A percentile compares a stretch with the other conserved stretches of the same genome.
Evolutionary conservation across 2,329 filamentous ascomycete genomes (phyloP).

Genomic region (Mycosphaerella arachidis): DNA sequence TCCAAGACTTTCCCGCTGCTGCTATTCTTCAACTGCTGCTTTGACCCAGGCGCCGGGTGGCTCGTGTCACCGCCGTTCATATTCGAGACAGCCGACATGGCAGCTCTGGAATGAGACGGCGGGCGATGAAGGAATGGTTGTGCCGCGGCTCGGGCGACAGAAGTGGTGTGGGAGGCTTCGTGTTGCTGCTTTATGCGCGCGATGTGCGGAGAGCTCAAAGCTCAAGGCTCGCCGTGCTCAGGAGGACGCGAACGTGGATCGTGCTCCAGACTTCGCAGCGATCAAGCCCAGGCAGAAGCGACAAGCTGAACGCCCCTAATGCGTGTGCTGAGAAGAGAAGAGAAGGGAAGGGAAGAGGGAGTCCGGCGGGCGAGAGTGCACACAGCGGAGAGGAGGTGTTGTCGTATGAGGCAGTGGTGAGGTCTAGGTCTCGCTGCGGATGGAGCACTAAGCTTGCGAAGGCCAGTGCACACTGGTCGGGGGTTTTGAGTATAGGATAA

Average conservation of each 20-base stretch:
- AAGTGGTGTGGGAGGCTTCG: constrained; percentile 4
- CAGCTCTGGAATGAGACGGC: constrained; percentile 13
- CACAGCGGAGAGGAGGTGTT: neutral
- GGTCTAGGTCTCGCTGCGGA: neutral
- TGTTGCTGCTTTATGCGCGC: neutral
- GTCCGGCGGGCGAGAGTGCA: neutral
- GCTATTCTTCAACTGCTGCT: constrained; percentile 48
- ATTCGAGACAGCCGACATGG: constrained; percentile 27
- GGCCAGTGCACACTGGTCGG: neutral
- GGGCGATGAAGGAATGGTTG: constrained; percentile 1
- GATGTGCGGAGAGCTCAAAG: neutral
- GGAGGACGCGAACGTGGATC: too few species aligned
- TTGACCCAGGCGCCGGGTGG: constrained; percentile 13
- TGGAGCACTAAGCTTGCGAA: neutral
- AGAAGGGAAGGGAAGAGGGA: neutral
- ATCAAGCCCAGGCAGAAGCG: neutral
- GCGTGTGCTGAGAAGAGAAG: neutral
- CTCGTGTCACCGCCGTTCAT: constrained; percentile 26
- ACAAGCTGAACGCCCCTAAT: neutral
- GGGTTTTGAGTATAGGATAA: too few species aligned
- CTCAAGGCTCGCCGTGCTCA: neutral
- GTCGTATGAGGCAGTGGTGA: constrained; percentile 1
- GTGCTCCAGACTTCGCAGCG: too few species aligned
- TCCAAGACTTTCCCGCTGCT: constrained; percentile 49
- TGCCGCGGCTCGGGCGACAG: neutral